Evolutionary conservation across 2,329 filamentous ascomycete species (phyloP).

Genomic region (Aspergillus pseudonomiae): DNA sequence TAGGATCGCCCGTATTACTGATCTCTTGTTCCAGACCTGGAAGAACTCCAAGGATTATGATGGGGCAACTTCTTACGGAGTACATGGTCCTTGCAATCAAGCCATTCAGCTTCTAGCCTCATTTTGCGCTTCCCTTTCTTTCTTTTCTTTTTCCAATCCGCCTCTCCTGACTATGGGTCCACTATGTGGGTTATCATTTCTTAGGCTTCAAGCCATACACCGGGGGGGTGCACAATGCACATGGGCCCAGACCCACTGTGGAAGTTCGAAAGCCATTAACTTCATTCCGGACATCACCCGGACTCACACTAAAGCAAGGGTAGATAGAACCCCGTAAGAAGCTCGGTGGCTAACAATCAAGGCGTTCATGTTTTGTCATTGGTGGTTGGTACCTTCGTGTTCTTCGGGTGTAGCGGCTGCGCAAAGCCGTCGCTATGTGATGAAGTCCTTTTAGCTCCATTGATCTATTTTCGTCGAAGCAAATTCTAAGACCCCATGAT

Average conservation of each 20-base stretch:
- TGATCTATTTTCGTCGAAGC: conserved; percentile 17
- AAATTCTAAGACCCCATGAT: conserved; percentile 11
- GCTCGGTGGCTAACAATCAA: conserved; percentile 1
- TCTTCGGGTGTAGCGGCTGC: conserved; percentile 9
- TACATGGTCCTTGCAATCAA: not conserved
- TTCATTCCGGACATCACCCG: conserved; percentile 8
- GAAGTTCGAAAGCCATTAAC: conserved; percentile 3
- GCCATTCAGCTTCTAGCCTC: not conserved
- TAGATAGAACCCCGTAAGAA: not conserved
- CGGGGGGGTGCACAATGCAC: conserved; percentile 5
- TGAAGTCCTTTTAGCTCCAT: conserved; percentile 13
- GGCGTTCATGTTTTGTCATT: conserved; percentile 9
- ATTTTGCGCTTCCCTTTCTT: not conserved
- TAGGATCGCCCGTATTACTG: not conserved
- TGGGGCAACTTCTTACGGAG: not conserved
- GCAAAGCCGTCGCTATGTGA: conserved; percentile 9
- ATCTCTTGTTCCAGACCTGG: not conserved
- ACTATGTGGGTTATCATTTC: conserved; percentile 1
- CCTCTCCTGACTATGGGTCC: conserved; percentile 4
- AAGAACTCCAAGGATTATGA: not conserved
- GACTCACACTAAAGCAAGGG: conserved; percentile 12
- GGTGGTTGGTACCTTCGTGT: conserved; percentile 8
- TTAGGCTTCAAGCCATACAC: conserved; percentile 4
- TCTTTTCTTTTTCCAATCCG: not conserved
- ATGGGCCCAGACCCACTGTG: conserved; percentile 2